A percentile compares a stretch with the other conserved stretches of the same genome.
phyloP scores from a whole-genome alignment of 495 filamentous ascomycete species.

The Aspergillus funiculosus region DNA sequence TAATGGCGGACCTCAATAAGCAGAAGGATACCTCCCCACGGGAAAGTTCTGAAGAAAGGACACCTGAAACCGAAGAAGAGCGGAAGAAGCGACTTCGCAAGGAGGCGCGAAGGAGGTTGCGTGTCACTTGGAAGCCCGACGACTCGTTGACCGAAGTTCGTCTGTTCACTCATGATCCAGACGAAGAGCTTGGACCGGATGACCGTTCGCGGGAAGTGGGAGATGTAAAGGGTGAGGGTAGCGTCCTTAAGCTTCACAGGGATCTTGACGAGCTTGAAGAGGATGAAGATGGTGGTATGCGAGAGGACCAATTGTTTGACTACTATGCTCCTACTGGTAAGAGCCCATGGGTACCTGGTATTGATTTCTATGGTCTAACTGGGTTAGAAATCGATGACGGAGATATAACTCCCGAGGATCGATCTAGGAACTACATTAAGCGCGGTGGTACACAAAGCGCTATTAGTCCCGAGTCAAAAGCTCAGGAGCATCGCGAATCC shows the following conservation, averaged over 20 bases:
- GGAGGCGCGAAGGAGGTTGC: constrained; percentile 65
- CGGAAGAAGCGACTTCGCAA: constrained; percentile 68
- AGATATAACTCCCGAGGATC: constrained; percentile 46
- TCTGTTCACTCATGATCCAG: constrained; percentile 71
- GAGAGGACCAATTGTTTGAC: constrained; percentile 41
- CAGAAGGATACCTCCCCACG: constrained; percentile 51
- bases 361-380: constrained; percentile 20
- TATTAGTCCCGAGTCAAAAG: constrained; percentile 57
- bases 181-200: constrained; percentile 70
- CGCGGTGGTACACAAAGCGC: constrained; percentile 57
- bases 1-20: constrained; percentile 62
- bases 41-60: constrained; percentile 47
- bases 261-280: constrained; percentile 59
- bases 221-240: constrained; percentile 71
- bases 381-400: constrained; percentile 50
- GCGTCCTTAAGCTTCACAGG: constrained; percentile 69
- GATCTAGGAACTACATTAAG: constrained; percentile 51
- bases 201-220: constrained; percentile 61
- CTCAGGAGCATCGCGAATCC: constrained; percentile 65
- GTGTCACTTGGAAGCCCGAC: constrained; percentile 67
- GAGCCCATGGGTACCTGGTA: background rate
- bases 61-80: constrained; percentile 73
- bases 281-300: constrained; percentile 54
- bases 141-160: constrained; percentile 64
- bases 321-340: constrained; percentile 43